Base-by-base conservation (phyloP, 345 rosid genomes). In the Eucalyptus pauciflora region DNA sequence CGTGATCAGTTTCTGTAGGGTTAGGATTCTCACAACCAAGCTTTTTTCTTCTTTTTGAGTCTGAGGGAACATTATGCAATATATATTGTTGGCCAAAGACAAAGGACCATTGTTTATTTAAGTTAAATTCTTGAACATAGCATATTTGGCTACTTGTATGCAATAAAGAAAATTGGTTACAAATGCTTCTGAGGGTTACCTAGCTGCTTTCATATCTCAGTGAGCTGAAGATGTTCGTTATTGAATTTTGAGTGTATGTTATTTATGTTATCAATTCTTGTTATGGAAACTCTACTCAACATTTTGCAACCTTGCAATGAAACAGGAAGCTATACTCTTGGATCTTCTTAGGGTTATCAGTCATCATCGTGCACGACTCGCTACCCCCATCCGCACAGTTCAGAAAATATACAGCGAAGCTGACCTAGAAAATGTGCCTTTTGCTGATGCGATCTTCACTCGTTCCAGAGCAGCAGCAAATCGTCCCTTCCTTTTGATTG, bases 321-420 rank as follows among this genome's bases (percentile, higher is more conserved):
- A 88, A 93, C 98, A 97, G 99, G 99, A 96, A 95, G 97, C 94
- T 31, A 91, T 97, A 87, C 94, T 97, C 69, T 86, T 96, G 96
- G 99, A 97, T 93, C 99, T 97, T 92, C 98, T 96, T 18, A 94
- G 95, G 90, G 99, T 97, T 76, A 92, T 96, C 71, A 95, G 97
- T 86, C 97, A 97, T 92, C 99, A 97, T 41, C 92, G 94, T 20
- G 99, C 98, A 50, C 94, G 97, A 56, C 98, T 97, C 13, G 99
- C 99, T 90, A 97, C 98, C 87, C 99, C 98, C 37, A 96, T 96
- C 87, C 98, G 99, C 85, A 96, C 98, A 37, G 94, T 97, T 60
- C 99, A 96, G 91, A 96, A 96, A 87, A 89, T 95, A 89, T 94
- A 96, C 91, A 87, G 92, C 3, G 98, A 96, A 85, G 90, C 96